Evolutionary conservation across 1,284 basidiomycete species (phyloP).

Genomic region (Malassezia brasiliensis): DNA sequence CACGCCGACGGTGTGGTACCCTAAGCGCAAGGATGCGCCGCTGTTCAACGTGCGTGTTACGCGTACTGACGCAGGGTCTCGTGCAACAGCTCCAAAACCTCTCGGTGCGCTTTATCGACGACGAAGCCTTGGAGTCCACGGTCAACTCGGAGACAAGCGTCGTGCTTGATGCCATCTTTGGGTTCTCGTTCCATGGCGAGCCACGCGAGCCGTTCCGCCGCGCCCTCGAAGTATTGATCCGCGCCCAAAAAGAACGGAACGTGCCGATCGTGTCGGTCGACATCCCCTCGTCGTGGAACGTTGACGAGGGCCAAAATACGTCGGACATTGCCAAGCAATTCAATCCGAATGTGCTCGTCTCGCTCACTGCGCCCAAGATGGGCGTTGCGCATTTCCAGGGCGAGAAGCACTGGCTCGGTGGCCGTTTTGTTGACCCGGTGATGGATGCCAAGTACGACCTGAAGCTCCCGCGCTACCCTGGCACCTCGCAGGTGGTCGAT

Average conservation of each 20-base stretch:
- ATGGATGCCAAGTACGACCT: conserved; percentile 29
- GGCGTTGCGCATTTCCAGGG: conserved; percentile 62
- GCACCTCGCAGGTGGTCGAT: conserved; percentile 37
- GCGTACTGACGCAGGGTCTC: conserved; percentile 55
- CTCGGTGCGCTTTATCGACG: conserved; percentile 56
- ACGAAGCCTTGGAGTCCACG: conserved; percentile 53
- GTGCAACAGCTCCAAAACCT: conserved; percentile 79
- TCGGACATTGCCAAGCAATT: conserved; percentile 51
- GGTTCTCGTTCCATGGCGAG: conserved; percentile 77
- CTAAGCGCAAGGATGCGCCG: conserved; percentile 38
- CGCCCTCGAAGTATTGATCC: conserved; percentile 59
- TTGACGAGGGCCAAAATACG: conserved; percentile 58
- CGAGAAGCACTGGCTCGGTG: conserved; percentile 81
- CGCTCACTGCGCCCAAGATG: conserved; percentile 85
- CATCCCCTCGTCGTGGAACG: conserved; percentile 92
- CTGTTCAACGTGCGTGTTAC: conserved; percentile 18
- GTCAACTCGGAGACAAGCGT: conserved; percentile 62
- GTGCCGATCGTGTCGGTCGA: conserved; percentile 57
- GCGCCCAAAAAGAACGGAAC: not conserved
- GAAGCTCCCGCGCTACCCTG: conserved; percentile 31
- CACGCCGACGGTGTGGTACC: conserved; percentile 37
- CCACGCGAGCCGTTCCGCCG: conserved; percentile 75
- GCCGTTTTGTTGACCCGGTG: conserved; percentile 67
- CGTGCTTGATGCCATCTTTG: conserved; percentile 89
- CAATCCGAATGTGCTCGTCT: conserved; percentile 70